Evolutionary conservation across 306 rosid genomes (phyloP).

Genomic region (Pyrus betulifolia): DNA sequence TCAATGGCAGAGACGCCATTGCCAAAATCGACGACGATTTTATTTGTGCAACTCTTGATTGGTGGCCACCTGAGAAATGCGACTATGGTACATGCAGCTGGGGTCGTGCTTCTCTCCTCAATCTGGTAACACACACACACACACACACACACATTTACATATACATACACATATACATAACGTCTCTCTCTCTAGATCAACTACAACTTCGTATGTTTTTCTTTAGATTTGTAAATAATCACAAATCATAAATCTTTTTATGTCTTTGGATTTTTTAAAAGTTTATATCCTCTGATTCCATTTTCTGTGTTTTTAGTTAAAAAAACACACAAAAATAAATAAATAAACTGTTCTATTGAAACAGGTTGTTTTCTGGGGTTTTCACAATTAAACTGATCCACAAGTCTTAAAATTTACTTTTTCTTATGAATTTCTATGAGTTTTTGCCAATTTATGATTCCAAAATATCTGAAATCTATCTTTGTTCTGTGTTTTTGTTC

Average conservation of each 20-base stretch:
- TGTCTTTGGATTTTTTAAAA: neutral
- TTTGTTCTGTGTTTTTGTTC: neutral
- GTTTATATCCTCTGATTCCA: neutral
- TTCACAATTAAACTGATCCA: neutral
- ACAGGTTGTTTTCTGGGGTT: neutral
- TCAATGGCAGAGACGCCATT: slow-evolving; percentile 50
- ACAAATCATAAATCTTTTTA: neutral
- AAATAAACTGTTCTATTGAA: neutral
- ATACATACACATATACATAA: neutral
- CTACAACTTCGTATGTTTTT: neutral
- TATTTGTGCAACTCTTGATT: slow-evolving; percentile 85
- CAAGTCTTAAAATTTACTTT: neutral
- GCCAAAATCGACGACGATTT: slow-evolving; percentile 74
- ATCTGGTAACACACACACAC: slow-evolving; percentile 43
- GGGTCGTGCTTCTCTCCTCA: slow-evolving; percentile 80
- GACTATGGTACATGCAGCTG: slow-evolving; percentile 87
- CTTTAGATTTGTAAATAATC: neutral
- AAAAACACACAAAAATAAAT: too few relatives aligned
- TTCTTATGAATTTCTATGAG: neutral
- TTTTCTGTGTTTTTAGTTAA: neutral
- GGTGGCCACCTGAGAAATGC: slow-evolving; percentile 99
- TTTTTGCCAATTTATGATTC: neutral
- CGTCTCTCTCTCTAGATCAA: neutral
- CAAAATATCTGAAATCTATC: neutral
- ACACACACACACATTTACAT: neutral